Base-by-base conservation (phyloP, 768 basidiomycete species). In the Pholiota conissans region DNA sequence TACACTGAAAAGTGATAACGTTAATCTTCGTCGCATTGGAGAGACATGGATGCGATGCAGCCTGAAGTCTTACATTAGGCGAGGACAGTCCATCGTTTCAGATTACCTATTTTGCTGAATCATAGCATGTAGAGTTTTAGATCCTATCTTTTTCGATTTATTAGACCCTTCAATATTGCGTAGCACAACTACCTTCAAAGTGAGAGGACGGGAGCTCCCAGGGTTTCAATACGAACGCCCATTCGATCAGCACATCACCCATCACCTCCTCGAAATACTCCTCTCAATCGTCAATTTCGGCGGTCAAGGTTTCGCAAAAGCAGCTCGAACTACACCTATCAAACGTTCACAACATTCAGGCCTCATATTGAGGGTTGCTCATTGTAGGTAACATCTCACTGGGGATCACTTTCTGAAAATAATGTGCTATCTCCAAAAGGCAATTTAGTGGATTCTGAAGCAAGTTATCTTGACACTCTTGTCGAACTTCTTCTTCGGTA, bases 1-100 rank as follows among this genome's bases (percentile, higher is more conserved):
- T 66, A 86, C 87, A 0, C 72, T 98, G 48, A 88, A 87, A 64
- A 87, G 80, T 35, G 85, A 88, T 29, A 87, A 93, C 61, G 90
- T 93, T 7, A 74, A 74, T 58, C 71, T 90, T 9, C 86, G 90
- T 26, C 82, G 93, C 10, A 79, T 91, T 29, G 92, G 91, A 13
- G 96, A 98, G 71, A 94, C 94, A 0, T 99, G 97, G 97, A 94
- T 99, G 90, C 84, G 95, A 26, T 94, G 93, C 67, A 93, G 87
- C 65, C 78, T 98, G 28, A 91, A 90, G 69, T 95, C 94, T 1
- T 96, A 96, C 69, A 76, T 94, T 57, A 84, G 95, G 94, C 95
- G 71, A 32, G 77, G 42, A 22, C 30, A 16, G 8, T 4, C 9
- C 30, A 48, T 20, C 0, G 20, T 49, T 14, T 40, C 24, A 40